Conservation (phyloP, 768 basidiomycete genomes). For the Russula virescens region DNA sequence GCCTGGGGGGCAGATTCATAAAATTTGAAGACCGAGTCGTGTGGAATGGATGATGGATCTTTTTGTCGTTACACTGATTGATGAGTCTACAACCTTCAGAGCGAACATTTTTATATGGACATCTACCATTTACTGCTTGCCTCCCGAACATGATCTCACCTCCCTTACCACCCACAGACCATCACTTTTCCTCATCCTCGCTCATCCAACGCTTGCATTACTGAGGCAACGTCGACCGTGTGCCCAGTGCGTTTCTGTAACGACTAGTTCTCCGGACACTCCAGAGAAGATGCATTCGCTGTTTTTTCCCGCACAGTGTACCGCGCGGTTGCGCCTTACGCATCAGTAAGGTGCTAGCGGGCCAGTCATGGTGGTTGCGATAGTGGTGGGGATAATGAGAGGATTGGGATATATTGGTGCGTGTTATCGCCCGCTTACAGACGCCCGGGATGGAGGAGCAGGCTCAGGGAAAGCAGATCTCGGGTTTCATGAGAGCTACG, state of each 20-base stretch:
- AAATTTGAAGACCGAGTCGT: too few species aligned
- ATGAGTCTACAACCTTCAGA: slow-evolving; percentile 34
- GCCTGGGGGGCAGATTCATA: too few species aligned
- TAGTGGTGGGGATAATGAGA: too few species aligned
- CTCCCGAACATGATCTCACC: slow-evolving; percentile 62
- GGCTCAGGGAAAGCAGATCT: too few species aligned
- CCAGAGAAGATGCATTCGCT: slow-evolving; percentile 60
- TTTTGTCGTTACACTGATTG: too few species aligned
- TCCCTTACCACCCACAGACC: slow-evolving; percentile 55
- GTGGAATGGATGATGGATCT: too few species aligned
- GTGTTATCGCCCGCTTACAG: too few species aligned
- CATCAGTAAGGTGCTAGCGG: slow-evolving; percentile 35
- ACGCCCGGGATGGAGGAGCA: too few species aligned
- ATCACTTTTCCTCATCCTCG: slow-evolving; percentile 35
- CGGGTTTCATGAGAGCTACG: too few species aligned
- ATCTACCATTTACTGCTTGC: slow-evolving; percentile 61
- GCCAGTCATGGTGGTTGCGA: slow-evolving; percentile 28
- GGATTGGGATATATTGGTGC: too few species aligned
- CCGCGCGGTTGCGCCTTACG: slow-evolving; percentile 56
- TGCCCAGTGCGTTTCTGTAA: slow-evolving; percentile 76
- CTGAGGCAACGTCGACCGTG: background rate
- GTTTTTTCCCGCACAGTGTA: slow-evolving; percentile 63
- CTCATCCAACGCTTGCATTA: slow-evolving; percentile 20
- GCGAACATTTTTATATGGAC: slow-evolving; percentile 51
- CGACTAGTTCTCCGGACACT: slow-evolving; percentile 64